These are phyloP conservation scores for Amaranthus palmeri DNA, from an alignment of 148 eudicot species.

Conservation along the genomic window DNA sequence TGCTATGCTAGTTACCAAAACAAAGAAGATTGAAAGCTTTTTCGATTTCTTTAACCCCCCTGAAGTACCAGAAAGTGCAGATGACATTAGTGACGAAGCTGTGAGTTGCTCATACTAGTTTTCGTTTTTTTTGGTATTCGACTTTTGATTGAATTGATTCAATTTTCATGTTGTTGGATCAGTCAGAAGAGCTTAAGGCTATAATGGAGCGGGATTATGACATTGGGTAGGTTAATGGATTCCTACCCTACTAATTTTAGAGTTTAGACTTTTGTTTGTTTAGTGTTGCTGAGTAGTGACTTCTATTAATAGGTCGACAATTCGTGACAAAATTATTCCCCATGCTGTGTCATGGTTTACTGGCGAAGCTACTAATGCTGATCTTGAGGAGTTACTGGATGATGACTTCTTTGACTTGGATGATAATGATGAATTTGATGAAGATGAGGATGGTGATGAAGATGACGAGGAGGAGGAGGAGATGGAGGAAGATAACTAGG, in stretches of 20 bases:
- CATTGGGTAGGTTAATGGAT: conserved; percentile 54
- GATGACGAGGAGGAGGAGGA: too few relatives aligned
- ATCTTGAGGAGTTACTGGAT: conserved; percentile 26
- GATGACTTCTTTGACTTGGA: conserved; percentile 33
- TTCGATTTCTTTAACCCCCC: conserved; percentile 91
- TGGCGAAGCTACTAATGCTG: conserved; percentile 79
- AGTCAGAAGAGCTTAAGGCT: conserved; percentile 86
- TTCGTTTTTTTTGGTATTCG: not conserved
- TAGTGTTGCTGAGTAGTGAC: not conserved
- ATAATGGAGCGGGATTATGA: conserved; percentile 93
- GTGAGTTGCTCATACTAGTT: conserved; percentile 33
- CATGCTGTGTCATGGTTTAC: conserved; percentile 96
- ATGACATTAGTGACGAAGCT: conserved; percentile 66
- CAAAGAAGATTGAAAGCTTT: conserved; percentile 75
- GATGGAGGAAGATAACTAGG: too few relatives aligned
- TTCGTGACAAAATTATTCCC: conserved; percentile 74
- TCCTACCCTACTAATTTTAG: not conserved
- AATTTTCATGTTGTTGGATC: not conserved
- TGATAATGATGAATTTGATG: too few relatives aligned
- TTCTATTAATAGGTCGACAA: conserved; percentile 48
- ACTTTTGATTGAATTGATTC: not conserved
- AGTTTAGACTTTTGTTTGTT: not conserved
- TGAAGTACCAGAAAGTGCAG: conserved; percentile 82
- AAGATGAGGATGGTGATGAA: too few relatives aligned
- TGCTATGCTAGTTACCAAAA: conserved; percentile 62